phyloP scores from a whole-genome alignment of 140 eudicot genomes.

The Anethum foeniculum region DNA sequence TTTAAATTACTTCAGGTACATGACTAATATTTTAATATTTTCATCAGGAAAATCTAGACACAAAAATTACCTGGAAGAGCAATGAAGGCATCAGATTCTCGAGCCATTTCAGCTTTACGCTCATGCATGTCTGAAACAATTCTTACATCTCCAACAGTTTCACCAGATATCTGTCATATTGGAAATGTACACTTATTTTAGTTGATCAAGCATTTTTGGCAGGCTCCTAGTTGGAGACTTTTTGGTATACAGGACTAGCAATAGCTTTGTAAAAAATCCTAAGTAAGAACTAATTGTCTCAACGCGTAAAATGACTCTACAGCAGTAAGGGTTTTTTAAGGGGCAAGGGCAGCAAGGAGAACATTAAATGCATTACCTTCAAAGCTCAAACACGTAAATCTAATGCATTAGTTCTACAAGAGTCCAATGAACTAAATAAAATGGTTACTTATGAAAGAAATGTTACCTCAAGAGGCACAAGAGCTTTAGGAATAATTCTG shows the following conservation, averaged over 20 bases:
- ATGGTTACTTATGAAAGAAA: not conserved
- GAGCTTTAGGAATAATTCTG: constrained; percentile 95
- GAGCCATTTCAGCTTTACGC: constrained; percentile 95
- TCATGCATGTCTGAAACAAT: constrained; percentile 93
- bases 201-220: not conserved
- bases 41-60: not conserved
- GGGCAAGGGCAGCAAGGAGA: not conserved
- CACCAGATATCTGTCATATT: constrained; percentile 75
- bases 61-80: constrained; percentile 77
- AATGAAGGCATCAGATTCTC: constrained; percentile 83
- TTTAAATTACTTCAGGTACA: not conserved
- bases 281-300: not conserved
- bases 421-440: not conserved
- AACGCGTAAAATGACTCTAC: not conserved
- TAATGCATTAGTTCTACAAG: not conserved
- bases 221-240: not conserved
- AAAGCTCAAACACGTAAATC: not conserved
- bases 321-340: not conserved
- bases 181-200: constrained; percentile 1
- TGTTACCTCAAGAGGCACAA: constrained; percentile 85
- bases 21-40: not conserved
- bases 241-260: not conserved
- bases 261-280: not conserved
- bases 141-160: constrained; percentile 79
- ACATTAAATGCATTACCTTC: not conserved